Evolutionary conservation across 129 eudicot species (phyloP).

Genomic region (Flaveria sonorensis): DNA sequence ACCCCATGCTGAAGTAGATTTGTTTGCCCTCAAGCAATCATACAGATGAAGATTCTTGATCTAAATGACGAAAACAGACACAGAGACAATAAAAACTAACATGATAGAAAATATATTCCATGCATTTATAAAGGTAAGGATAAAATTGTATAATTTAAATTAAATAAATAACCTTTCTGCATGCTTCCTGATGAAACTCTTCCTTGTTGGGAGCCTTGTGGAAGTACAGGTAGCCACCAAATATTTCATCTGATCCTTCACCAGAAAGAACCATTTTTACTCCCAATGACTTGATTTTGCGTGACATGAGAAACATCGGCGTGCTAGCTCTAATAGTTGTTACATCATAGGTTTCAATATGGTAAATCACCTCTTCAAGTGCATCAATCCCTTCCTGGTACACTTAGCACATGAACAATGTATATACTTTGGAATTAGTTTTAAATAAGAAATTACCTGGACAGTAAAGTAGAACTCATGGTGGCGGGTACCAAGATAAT

Average conservation of each 20-base stretch:
- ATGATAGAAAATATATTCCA: background rate
- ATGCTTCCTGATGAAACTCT: constrained; percentile 83
- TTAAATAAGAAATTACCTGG: constrained; percentile 51
- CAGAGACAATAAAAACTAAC: background rate
- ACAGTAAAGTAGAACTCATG: constrained; percentile 95
- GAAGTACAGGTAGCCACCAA: constrained; percentile 94
- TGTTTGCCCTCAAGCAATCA: constrained; percentile 97
- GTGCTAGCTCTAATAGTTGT: constrained; percentile 96
- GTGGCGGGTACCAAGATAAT: constrained; percentile 87
- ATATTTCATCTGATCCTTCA: constrained; percentile 93
- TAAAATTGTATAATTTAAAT: background rate
- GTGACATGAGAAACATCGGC: constrained; percentile 97
- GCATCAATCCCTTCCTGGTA: constrained; percentile 96
- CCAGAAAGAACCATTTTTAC: constrained; percentile 99
- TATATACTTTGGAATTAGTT: background rate
- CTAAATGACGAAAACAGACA: constrained; percentile 32
- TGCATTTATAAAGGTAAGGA: background rate
- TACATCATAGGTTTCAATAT: constrained; percentile 91
- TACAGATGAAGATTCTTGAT: constrained; percentile 92
- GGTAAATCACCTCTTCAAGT: constrained; percentile 90
- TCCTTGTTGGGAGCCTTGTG: constrained; percentile 97
- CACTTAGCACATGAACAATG: constrained; percentile 7
- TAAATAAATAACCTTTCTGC: constrained; percentile 63
- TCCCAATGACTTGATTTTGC: constrained; percentile 91
- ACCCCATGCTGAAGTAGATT: constrained; percentile 99